These are phyloP conservation scores for Gossypium davidsonii DNA, from an alignment of 441 rosid species.

Conservation along the genomic window DNA sequence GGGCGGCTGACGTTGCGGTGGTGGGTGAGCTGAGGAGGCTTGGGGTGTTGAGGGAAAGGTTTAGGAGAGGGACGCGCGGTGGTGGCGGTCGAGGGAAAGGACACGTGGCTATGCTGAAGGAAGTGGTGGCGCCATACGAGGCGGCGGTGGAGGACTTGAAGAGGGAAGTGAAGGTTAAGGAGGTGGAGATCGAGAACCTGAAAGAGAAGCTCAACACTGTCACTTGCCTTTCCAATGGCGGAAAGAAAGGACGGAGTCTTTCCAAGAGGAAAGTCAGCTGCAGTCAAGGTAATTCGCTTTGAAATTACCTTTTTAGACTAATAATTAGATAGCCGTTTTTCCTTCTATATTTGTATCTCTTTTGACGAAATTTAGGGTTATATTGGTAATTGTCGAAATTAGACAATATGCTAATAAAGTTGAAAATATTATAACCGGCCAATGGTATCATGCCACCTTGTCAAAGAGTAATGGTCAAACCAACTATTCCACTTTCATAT, in stretches of 20 bases:
- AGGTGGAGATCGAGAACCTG: constrained; percentile 63
- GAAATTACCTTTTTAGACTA: background rate
- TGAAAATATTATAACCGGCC: background rate
- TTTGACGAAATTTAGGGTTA: background rate
- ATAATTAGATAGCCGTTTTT: background rate
- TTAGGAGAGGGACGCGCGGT: constrained; percentile 48
- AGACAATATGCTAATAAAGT: background rate
- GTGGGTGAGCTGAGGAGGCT: constrained; percentile 76
- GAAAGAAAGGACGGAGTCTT: constrained; percentile 54
- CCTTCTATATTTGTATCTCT: background rate
- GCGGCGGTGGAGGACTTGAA: constrained; percentile 77
- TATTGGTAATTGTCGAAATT: background rate
- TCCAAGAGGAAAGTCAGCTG: constrained; percentile 75
- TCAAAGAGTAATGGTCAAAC: background rate
- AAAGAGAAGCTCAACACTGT: constrained; percentile 60
- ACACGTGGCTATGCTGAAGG: constrained; percentile 41
- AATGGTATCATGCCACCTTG: background rate
- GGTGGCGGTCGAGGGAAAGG: constrained; percentile 29
- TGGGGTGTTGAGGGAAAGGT: constrained; percentile 66
- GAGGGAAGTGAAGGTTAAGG: constrained; percentile 68
- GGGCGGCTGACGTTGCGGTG: constrained; percentile 70
- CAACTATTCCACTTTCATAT: background rate
- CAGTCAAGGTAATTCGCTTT: constrained; percentile 26
- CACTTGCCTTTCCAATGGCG: constrained; percentile 25
- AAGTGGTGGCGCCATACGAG: constrained; percentile 89